phyloP scores from a whole-genome alignment of 1,284 basidiomycete genomes.

The Waitea zeae region DNA sequence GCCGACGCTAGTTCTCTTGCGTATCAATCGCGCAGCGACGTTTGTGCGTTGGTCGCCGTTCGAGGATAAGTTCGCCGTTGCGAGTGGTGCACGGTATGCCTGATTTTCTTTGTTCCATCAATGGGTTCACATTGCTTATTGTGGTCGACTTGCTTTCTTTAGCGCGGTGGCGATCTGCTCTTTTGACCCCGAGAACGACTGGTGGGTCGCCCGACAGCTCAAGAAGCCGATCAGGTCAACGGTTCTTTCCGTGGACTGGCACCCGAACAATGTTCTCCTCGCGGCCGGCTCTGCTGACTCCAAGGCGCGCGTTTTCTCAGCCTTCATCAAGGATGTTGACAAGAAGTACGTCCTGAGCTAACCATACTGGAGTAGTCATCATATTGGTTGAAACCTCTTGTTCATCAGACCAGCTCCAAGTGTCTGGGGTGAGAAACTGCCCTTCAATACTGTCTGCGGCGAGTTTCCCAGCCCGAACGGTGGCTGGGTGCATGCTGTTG shows the following conservation, averaged over 20 bases:
- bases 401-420: conserved; percentile 64
- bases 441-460: conserved; percentile 95
- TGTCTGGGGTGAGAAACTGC: conserved; percentile 94
- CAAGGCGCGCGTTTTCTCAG: conserved; percentile 95
- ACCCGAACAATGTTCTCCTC: conserved; percentile 84
- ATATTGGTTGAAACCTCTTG: no score
- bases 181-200: conserved; percentile 93
- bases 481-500: conserved; percentile 95
- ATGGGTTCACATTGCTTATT: conserved; percentile 1
- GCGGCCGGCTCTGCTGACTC: conserved; percentile 91
- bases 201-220: conserved; percentile 97
- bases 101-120: not conserved
- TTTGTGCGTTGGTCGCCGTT: conserved; percentile 92
- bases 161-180: conserved; percentile 90
- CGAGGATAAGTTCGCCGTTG: conserved; percentile 98
- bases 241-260: conserved; percentile 92
- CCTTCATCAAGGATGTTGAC: conserved; percentile 91
- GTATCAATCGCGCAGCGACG: conserved; percentile 93
- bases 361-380: no score
- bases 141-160: no score
- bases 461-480: conserved; percentile 81
- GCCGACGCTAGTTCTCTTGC: conserved; percentile 89
- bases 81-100: conserved; percentile 77
- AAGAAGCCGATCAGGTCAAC: conserved; percentile 80
- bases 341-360: conserved; percentile 37